Evolutionary conservation across 495 filamentous ascomycete genomes (phyloP).

Genomic region (Tuber aestivum): DNA sequence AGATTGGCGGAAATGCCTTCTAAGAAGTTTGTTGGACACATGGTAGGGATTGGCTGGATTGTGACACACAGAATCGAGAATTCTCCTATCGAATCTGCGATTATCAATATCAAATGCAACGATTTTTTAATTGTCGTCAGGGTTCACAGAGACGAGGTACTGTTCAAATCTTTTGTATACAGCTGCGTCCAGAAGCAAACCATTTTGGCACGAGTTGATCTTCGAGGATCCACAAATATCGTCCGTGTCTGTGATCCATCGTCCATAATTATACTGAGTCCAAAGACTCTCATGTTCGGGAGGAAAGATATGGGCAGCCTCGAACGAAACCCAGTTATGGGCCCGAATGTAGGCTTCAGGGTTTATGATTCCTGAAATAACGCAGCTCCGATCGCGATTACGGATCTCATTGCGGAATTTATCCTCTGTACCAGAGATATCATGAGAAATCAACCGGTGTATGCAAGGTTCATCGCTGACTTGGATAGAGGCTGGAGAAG

Average conservation of each 20-base stretch:
- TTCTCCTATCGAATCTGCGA: too few relatives aligned
- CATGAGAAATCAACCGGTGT: background rate
- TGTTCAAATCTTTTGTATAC: slow-evolving; percentile 27
- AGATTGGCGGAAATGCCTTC: too few relatives aligned
- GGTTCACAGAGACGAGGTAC: slow-evolving; percentile 30
- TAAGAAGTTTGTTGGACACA: too few relatives aligned
- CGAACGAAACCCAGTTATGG: slow-evolving; percentile 12
- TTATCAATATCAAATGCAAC: slow-evolving; percentile 36
- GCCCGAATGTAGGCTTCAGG: background rate
- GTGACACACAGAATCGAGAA: too few relatives aligned
- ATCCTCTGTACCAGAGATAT: slow-evolving; percentile 10
- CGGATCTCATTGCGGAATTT: slow-evolving; percentile 14
- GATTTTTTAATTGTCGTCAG: slow-evolving; percentile 40
- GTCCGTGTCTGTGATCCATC: slow-evolving; percentile 9
- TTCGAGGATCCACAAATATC: slow-evolving; percentile 4
- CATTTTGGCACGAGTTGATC: slow-evolving; percentile 34
- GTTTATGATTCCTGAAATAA: slow-evolving; percentile 10
- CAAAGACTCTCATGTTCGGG: slow-evolving; percentile 4
- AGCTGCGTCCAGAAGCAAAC: slow-evolving; percentile 19
- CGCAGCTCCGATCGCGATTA: slow-evolving; percentile 8
- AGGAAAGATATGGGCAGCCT: slow-evolving; percentile 22
- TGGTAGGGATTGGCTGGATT: too few relatives aligned
- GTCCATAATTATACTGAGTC: background rate
- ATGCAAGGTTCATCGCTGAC: background rate
- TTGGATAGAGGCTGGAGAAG: background rate